A percentile compares a stretch with the other conserved stretches of the same genome.
phyloP scores from a whole-genome alignment of 169 alveolate species.

The Eimeria mitis region DNA sequence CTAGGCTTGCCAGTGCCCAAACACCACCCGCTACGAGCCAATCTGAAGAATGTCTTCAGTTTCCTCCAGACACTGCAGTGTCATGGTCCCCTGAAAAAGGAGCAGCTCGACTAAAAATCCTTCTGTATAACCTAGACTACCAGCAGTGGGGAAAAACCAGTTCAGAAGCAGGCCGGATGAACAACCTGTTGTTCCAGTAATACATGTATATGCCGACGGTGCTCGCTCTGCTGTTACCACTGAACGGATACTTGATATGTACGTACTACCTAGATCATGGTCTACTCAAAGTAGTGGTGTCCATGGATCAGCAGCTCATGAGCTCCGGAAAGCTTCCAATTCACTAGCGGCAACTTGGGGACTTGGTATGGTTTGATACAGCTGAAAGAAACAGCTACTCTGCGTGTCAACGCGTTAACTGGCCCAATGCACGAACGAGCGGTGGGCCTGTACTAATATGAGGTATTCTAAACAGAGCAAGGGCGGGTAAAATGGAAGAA shows the following conservation, averaged over 20 bases:
- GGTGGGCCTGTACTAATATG: background rate
- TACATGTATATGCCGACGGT: background rate
- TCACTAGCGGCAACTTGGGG: background rate
- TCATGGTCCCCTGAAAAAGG: background rate
- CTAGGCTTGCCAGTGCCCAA: background rate
- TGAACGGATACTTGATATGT: background rate
- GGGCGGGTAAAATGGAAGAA: background rate
- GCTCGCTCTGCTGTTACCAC: background rate
- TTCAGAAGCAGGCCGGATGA: background rate
- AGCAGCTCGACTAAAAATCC: background rate
- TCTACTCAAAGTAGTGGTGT: background rate
- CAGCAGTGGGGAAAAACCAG: background rate
- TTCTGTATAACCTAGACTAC: background rate
- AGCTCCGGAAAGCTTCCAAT: background rate
- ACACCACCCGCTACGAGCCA: background rate
- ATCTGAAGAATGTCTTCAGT: background rate
- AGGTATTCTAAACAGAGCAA: background rate
- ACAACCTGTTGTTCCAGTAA: background rate
- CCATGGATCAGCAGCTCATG: background rate
- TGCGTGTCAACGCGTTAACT: background rate
- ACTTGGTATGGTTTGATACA: background rate
- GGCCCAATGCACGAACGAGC: background rate
- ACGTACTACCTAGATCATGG: background rate
- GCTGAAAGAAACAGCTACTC: background rate
- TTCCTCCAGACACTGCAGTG: background rate